Evolutionary conservation across 2,329 filamentous ascomycete genomes (phyloP), one percentile per base, ranked within the genome.

Genomic region (Penicillium palitans): DNA sequence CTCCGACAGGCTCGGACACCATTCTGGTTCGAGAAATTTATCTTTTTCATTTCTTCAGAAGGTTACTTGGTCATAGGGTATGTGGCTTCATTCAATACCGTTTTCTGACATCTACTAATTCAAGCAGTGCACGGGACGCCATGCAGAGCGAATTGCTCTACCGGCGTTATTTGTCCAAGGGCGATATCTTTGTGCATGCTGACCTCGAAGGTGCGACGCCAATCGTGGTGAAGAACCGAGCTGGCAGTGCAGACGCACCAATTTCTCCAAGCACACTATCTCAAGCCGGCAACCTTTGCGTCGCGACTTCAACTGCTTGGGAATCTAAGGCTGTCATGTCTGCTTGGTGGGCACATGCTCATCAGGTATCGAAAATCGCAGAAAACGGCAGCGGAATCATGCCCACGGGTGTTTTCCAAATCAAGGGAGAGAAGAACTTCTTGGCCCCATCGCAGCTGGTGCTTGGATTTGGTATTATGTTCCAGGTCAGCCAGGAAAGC

Each of bases 1-100:
- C 78, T 98, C 10, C 87, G 93, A 46, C 91, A 90, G 0, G 88
- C 96, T 9, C 85, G 95, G 56, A 89, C 87, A 69, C 89, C 88
- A 64, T 84, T 93, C 68, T 99, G 95, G 95, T 99, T 97, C 66
- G 95, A 99, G 70, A 99, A 99, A 75, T 99, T 96, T 68, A 81
- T 87, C 29, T 98, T 91, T 83, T 99, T 99, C 77, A 85, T 98
- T 66, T 97, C 93, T 0, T 96, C 92, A 0, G 95, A 99, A 70
- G 93, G 93, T 5, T 97, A 98, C 72, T 83, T 99, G 6, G 90
- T 98, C 0, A 83, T 99, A 17, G 93, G 87, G 75, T 77, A 70
- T 45, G 72, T 70, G 37, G 8, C 45, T 25, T 49, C 39, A 21
- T 24, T 35, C 25, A 33, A n/a, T 40, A 5, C 33, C 13, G 17